A percentile compares a stretch with the other conserved stretches of the same genome.
Conservation (phyloP, 2,329 filamentous ascomycete species). For the Camillea tinctor region DNA sequence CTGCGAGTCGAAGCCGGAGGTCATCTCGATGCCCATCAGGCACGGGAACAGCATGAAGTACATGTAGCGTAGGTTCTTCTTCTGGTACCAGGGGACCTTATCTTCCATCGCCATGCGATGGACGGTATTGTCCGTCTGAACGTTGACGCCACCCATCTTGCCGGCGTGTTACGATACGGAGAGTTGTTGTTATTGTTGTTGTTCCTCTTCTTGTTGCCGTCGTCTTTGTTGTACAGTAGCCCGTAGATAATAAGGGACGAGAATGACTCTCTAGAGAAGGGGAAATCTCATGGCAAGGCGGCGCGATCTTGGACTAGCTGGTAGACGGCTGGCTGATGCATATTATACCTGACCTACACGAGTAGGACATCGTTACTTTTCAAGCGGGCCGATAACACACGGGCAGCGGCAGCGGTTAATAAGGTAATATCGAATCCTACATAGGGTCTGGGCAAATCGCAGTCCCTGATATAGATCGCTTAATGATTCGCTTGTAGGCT, state of each 20-base stretch:
- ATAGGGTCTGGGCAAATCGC: slow-evolving; percentile 18
- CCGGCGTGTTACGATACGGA: slow-evolving; percentile 4
- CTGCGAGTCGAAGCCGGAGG: slow-evolving; percentile 53
- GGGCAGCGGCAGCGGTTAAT: slow-evolving; percentile 28
- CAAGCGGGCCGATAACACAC: slow-evolving; percentile 22
- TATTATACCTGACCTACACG: slow-evolving; percentile 14
- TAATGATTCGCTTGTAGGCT: slow-evolving; percentile 18
- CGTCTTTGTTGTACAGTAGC: background rate
- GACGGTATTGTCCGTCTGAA: slow-evolving; percentile 33
- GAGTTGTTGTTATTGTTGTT: background rate
- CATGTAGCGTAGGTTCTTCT: slow-evolving; percentile 51
- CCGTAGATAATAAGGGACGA: slow-evolving; percentile 2
- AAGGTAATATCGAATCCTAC: slow-evolving; percentile 23
- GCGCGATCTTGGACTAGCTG: slow-evolving; percentile 6
- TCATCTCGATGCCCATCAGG: slow-evolving; percentile 60
- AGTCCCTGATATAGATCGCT: slow-evolving; percentile 12
- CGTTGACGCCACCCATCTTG: slow-evolving; percentile 27
- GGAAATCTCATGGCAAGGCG: slow-evolving; percentile 1
- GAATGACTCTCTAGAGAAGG: slow-evolving; percentile 9
- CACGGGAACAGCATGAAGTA: slow-evolving; percentile 57
- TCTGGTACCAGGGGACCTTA: slow-evolving; percentile 52
- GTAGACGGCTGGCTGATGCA: slow-evolving; percentile 14
- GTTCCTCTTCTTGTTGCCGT: too few relatives aligned
- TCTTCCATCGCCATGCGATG: slow-evolving; percentile 42
- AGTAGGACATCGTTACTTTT: background rate